These are phyloP conservation scores for Aspergillus texensis DNA, from an alignment of 2,329 filamentous ascomycete species.

Conservation along the genomic window DNA sequence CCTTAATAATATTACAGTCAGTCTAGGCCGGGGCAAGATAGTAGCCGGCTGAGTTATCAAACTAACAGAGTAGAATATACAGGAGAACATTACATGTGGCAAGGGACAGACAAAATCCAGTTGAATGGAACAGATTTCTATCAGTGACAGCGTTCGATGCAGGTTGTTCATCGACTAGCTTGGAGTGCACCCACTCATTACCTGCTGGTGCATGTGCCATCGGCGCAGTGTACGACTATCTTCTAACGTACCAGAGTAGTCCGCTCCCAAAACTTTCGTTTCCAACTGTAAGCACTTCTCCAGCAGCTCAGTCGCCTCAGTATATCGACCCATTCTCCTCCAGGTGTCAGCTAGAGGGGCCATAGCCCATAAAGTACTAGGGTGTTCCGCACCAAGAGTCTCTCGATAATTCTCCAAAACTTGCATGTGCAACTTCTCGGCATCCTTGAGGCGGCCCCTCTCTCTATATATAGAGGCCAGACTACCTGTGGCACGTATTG, in stretches of 20 bases:
- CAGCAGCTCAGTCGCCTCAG: not conserved
- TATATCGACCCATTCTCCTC: not conserved
- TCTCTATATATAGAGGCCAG: not conserved
- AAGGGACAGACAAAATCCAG: not conserved
- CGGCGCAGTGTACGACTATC: not conserved
- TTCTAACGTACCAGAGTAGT: not conserved
- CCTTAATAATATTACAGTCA: not conserved
- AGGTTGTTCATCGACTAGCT: not conserved
- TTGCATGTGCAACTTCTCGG: not conserved
- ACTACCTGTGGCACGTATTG: not conserved
- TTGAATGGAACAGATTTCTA: not conserved
- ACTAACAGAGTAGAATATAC: no score
- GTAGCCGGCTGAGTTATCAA: not conserved
- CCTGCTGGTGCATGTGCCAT: not conserved
- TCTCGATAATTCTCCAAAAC: not conserved
- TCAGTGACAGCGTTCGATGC: not conserved
- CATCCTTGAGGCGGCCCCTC: not conserved
- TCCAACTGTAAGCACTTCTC: not conserved
- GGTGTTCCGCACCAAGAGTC: not conserved
- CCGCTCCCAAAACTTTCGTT: not conserved
- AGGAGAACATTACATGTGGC: no score
- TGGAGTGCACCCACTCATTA: not conserved
- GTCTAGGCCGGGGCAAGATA: no score
- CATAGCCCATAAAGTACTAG: not conserved
- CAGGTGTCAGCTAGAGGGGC: not conserved